Evolutionary conservation across 176 grass and related monocot species (phyloP), one percentile per base, ranked within the genome.

Genomic region (Hordeum marinum): DNA sequence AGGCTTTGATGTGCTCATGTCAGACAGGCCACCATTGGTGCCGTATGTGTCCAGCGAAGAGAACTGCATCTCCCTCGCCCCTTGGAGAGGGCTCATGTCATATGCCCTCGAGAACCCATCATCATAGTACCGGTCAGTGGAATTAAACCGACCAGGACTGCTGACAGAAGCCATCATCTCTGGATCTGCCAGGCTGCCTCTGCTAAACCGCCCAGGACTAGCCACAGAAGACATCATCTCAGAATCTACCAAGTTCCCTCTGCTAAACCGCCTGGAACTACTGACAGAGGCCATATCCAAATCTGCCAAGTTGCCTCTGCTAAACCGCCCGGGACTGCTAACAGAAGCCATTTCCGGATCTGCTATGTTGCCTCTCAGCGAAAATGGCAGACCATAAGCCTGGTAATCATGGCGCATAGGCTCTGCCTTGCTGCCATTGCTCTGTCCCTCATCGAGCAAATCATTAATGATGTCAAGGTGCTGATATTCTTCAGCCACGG

Each of bases 401-500:
- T 79, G 39, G 67, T 90, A 88, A 79, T 94, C 90, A 34, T 72
- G 90, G 68, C 8, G 66, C 25, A 84, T 46, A 41, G 69, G 76
- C 52, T 80, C 88, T 63, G 87, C 58, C 81, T 84, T 89, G 32
- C 32, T 69, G 35, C 87, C 76, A 50, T 84, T 89, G 80, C 61
- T 85, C 27, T 94, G 90, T 39, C 92, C 94, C 79, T 97, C 94
- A 7, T 97, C 92, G 4, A 97, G 94, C 85, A 97, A 90, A 69
- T 97, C 94, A 1, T 97, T 97, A 39, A 97, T 97, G 76, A 97
- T 97, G 86, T 94, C 94, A 82, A 97, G 89, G 83, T 94, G 91
- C 1, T 92, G 94, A 66, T 94, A 97, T 39, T 97, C 94, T 24
- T 97, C 94, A 25, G 71, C 63, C 1, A 62, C 77, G 27, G 79